Percentiles rank a stretch among this genome's conserved stretches.
Evolutionary conservation across 2,329 filamentous ascomycete genomes (phyloP).

Genomic region (Knufia fluminis): DNA sequence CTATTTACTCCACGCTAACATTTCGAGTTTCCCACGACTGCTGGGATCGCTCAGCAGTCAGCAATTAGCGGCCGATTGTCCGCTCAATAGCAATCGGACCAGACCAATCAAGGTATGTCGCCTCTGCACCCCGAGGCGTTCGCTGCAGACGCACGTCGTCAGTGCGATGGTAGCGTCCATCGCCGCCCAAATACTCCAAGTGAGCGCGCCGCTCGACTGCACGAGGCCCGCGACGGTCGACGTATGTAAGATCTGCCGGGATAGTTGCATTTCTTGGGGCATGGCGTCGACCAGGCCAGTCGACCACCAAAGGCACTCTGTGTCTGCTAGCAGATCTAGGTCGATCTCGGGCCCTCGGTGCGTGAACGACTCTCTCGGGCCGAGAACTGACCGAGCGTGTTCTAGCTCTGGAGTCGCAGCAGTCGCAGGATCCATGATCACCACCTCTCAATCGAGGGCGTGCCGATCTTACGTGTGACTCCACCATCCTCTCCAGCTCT

Average conservation of each 20-base stretch:
- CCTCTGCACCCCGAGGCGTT: background rate
- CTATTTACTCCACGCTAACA: no score
- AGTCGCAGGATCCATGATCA: background rate
- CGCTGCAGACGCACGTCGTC: background rate
- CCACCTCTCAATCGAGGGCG: background rate
- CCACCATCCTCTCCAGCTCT: background rate
- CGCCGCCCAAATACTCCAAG: background rate
- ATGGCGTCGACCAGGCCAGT: background rate
- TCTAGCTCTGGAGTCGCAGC: background rate
- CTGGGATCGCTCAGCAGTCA: background rate
- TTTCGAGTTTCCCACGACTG: no score
- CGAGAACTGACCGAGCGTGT: background rate
- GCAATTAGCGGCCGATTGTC: background rate
- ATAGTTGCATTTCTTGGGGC: background rate
- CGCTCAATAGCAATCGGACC: background rate
- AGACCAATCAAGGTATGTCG: background rate
- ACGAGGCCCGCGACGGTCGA: background rate
- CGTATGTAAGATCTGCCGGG: background rate
- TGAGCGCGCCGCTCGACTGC: background rate
- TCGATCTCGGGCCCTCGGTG: background rate
- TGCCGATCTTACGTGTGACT: background rate
- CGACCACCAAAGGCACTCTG: background rate
- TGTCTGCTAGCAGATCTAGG: background rate
- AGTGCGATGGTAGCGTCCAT: background rate
- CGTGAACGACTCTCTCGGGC: background rate